Conservation (phyloP, 2,329 filamentous ascomycete species). For the Ceratocystis smalleyi region DNA sequence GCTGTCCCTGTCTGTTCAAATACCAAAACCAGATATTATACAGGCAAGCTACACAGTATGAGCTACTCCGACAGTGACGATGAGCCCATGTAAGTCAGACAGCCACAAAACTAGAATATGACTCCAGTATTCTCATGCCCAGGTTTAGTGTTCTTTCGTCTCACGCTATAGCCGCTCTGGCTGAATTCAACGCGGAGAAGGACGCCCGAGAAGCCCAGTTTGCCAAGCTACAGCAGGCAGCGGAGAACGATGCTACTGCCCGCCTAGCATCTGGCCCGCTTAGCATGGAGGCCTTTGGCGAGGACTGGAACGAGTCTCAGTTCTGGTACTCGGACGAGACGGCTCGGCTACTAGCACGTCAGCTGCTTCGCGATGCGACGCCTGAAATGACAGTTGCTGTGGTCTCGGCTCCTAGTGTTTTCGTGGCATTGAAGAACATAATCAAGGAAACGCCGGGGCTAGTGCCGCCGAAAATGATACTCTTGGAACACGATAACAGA, state of each 20-base stretch:
- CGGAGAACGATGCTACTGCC: conserved; percentile 22
- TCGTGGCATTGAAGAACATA: conserved; percentile 59
- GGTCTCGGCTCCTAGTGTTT: conserved; percentile 61
- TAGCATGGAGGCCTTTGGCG: conserved; percentile 55
- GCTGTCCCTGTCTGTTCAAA: neutral
- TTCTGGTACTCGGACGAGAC: conserved; percentile 73
- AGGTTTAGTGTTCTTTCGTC: conserved; percentile 45
- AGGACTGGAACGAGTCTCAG: conserved; percentile 73
- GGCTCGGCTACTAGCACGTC: conserved; percentile 44
- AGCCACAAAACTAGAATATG: neutral
- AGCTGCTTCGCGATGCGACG: conserved; percentile 48
- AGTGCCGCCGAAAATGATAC: conserved; percentile 38
- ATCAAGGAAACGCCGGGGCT: conserved; percentile 24
- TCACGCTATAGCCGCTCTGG: conserved; percentile 50
- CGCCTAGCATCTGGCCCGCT: conserved; percentile 21
- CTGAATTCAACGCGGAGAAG: conserved; percentile 59
- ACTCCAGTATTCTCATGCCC: neutral
- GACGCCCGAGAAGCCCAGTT: conserved; percentile 52
- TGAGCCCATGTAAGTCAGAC: conserved; percentile 32
- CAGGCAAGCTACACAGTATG: neutral
- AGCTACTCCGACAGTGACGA: conserved; percentile 25
- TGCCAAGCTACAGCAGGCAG: conserved; percentile 46
- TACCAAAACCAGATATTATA: neutral
- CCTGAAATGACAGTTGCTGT: conserved; percentile 47
- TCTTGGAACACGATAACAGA: conserved; percentile 60